A percentile compares a stretch with the other conserved stretches of the same genome.
phyloP scores from a whole-genome alignment of 495 filamentous ascomycete species.

The Collariella sp. region DNA sequence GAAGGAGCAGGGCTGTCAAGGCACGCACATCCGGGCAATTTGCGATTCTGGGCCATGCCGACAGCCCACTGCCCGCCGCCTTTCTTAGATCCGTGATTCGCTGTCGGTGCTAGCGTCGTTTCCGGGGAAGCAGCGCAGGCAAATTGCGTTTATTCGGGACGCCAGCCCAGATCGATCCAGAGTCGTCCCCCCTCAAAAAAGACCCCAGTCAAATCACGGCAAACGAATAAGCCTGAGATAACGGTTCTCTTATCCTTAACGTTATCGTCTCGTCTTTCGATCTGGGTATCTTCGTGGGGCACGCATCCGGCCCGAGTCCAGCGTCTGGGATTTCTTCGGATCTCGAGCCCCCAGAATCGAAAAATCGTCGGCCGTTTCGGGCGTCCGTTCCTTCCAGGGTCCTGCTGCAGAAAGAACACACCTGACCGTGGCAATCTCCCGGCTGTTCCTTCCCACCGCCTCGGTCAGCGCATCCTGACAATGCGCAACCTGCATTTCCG shows the following conservation, averaged over 20 bases:
- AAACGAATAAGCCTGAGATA: no score
- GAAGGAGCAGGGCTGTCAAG: background rate
- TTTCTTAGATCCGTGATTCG: background rate
- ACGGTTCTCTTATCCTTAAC: no score
- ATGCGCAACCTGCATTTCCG: constrained; percentile 5
- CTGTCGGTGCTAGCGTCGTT: background rate
- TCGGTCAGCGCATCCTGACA: constrained; percentile 1
- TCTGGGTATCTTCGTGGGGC: no score
- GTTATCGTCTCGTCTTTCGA: no score
- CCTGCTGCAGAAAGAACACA: background rate
- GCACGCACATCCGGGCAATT: constrained; percentile 17
- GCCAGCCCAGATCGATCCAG: background rate
- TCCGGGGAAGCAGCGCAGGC: background rate
- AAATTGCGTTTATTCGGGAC: background rate
- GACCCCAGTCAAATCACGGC: no score
- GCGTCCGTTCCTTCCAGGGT: background rate
- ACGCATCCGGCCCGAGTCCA: no score
- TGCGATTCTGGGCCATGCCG: constrained; percentile 14
- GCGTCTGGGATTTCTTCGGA: no score
- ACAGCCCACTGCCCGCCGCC: background rate
- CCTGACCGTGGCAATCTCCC: background rate
- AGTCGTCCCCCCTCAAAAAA: no score
- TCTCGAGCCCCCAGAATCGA: no score
- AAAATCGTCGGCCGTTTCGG: background rate
- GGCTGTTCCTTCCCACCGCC: background rate